Evolutionary conservation across 345 rosid species (phyloP).

Genomic region (Acer negundo): DNA sequence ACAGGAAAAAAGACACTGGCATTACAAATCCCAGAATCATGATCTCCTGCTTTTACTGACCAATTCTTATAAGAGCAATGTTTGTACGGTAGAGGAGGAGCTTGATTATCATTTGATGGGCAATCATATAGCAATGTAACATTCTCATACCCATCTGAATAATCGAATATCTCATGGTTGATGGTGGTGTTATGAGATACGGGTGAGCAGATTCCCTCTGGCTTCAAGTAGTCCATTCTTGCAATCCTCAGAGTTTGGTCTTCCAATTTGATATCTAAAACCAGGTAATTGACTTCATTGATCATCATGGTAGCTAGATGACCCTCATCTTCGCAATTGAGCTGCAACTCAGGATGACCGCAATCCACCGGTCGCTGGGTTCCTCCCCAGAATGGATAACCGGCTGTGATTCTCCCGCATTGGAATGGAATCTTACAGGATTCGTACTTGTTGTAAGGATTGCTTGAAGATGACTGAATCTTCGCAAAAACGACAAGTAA

Average conservation of each 20-base stretch:
- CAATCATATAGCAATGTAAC: slow-evolving; percentile 33
- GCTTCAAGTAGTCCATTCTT: background rate
- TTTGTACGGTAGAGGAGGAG: no score
- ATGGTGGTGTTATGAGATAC: slow-evolving; percentile 5
- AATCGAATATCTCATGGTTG: slow-evolving; percentile 9
- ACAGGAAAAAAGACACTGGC: no score
- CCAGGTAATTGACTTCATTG: no score
- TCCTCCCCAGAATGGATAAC: slow-evolving; percentile 50
- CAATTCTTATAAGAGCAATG: no score
- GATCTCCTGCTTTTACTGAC: background rate
- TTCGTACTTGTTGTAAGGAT: background rate
- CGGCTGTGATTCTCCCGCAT: background rate
- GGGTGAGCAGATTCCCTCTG: slow-evolving; percentile 22
- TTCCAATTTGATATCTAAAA: no score
- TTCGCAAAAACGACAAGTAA: background rate
- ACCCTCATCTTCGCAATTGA: no score
- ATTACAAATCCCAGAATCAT: background rate
- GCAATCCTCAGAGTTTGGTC: slow-evolving; percentile 34
- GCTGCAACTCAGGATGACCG: slow-evolving; percentile 40
- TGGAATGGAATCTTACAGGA: background rate
- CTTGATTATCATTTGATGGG: no score
- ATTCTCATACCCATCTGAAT: background rate
- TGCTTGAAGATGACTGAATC: background rate
- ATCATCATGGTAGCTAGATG: no score
- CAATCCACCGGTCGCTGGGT: background rate